These are phyloP conservation scores for Paxillus involutus DNA, from an alignment of 768 basidiomycete genomes.

Conservation along the genomic window DNA sequence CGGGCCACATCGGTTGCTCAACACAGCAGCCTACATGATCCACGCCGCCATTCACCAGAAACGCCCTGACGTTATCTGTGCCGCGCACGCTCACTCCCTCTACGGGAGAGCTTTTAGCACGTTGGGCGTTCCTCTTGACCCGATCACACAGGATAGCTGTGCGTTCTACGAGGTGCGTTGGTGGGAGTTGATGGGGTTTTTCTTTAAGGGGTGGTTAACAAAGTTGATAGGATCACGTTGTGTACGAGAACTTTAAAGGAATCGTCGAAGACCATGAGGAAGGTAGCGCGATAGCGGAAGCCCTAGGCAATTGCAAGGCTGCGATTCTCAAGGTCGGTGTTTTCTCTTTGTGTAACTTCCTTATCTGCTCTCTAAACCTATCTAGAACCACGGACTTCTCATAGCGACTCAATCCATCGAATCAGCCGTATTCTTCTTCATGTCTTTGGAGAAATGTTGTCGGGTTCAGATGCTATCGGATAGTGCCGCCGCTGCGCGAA, in stretches of 20 bases:
- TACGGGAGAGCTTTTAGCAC: slow-evolving; percentile 40
- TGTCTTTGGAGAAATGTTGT: slow-evolving; percentile 28
- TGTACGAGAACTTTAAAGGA: slow-evolving; percentile 34
- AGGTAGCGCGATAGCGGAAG: slow-evolving; percentile 29
- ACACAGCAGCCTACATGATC: slow-evolving; percentile 39
- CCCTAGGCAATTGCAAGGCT: slow-evolving; percentile 27
- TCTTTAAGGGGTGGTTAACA: not conserved
- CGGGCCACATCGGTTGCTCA: slow-evolving; percentile 32
- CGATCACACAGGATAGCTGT: slow-evolving; percentile 35
- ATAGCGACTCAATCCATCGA: slow-evolving; percentile 24
- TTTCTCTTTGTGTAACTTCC: not conserved
- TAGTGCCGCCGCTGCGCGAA: slow-evolving; percentile 25
- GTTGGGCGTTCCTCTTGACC: slow-evolving; percentile 30
- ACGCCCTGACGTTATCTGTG: slow-evolving; percentile 36
- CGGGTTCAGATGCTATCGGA: slow-evolving; percentile 30
- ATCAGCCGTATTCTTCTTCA: slow-evolving; percentile 24
- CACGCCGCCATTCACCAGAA: slow-evolving; percentile 34
- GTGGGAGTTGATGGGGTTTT: not conserved
- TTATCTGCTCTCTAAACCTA: not conserved
- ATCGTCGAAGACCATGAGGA: slow-evolving; percentile 35
- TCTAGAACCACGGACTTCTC: slow-evolving; percentile 29
- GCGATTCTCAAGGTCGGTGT: slow-evolving; percentile 20
- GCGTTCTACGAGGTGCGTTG: slow-evolving; percentile 30
- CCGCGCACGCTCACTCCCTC: slow-evolving; percentile 34
- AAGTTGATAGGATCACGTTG: slow-evolving; percentile 21